Conservation (phyloP, 805 yeast genomes). For the Candida sanyiensis region DNA sequence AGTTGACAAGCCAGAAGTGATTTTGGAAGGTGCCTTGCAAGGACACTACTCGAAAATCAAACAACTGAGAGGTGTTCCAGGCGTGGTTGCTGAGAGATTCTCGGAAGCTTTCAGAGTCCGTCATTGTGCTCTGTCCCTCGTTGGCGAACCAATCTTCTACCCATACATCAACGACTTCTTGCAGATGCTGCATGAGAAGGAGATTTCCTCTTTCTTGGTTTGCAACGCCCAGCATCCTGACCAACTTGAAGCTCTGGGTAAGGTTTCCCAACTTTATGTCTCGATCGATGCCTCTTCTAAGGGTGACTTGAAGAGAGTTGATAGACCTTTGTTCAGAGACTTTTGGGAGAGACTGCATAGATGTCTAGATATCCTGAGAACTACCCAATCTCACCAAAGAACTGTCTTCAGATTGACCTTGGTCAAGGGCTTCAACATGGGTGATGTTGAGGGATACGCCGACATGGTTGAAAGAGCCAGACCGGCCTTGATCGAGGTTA, state of each 20-base stretch:
- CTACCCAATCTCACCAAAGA: constrained; percentile 73
- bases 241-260: constrained; percentile 57
- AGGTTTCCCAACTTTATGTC: constrained; percentile 87
- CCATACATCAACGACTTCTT: constrained; percentile 87
- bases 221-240: constrained; percentile 97
- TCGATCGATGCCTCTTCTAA: constrained; percentile 93
- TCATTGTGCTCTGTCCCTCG: constrained; percentile 89
- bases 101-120: constrained; percentile 84
- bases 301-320: constrained; percentile 72
- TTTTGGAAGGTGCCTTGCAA: constrained; percentile 75
- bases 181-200: constrained; percentile 69
- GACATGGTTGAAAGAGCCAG: constrained; percentile 75
- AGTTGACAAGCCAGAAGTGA: constrained; percentile 81
- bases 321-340: constrained; percentile 83
- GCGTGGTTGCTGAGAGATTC: constrained; percentile 83
- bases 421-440: constrained; percentile 90
- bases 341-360: constrained; percentile 85
- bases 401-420: constrained; percentile 87
- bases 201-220: constrained; percentile 81
- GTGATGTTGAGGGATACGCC: constrained; percentile 73
- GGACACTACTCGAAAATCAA: constrained; percentile 91
- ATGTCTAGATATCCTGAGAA: constrained; percentile 73
- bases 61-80: constrained; percentile 94
- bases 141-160: constrained; percentile 92
- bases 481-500: constrained; percentile 87